Percentiles rank a stretch among this genome's conserved stretches.
Evolutionary conservation across 257 asterid genomes (phyloP).

Genomic region (Coffea eugenioides): DNA sequence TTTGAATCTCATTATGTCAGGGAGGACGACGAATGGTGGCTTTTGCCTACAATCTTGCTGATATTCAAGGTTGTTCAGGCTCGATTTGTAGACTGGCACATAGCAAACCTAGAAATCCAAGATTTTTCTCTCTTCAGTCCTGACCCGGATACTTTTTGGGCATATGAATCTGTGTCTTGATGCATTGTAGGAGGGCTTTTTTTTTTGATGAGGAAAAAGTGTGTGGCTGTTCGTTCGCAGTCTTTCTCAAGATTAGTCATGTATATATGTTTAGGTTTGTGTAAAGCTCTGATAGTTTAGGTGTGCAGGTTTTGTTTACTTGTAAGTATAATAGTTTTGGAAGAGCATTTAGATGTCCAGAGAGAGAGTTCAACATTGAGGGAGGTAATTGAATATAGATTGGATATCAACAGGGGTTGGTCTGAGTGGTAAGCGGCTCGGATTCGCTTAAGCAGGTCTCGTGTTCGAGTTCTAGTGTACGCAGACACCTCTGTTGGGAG

Average conservation of each 20-base stretch:
- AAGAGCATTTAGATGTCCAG: no score
- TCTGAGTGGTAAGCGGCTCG: no score
- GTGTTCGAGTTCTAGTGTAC: no score
- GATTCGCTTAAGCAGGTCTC: no score
- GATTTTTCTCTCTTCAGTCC: slow-evolving; percentile 85
- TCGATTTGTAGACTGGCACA: slow-evolving; percentile 86
- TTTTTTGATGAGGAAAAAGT: not conserved
- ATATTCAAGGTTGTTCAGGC: slow-evolving; percentile 75
- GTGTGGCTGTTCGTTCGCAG: not conserved
- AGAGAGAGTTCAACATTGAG: no score
- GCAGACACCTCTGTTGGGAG: no score
- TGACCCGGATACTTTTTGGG: slow-evolving; percentile 96
- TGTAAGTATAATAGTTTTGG: no score
- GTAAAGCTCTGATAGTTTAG: slow-evolving; percentile 37
- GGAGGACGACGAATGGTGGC: slow-evolving; percentile 93
- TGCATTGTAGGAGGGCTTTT: not conserved
- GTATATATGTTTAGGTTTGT: slow-evolving; percentile 38
- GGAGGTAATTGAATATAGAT: no score
- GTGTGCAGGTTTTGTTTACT: slow-evolving; percentile 42
- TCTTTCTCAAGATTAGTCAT: slow-evolving; percentile 12
- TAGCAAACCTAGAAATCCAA: slow-evolving; percentile 81
- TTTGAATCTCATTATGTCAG: slow-evolving; percentile 39
- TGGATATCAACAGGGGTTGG: no score
- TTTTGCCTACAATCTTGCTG: slow-evolving; percentile 75
- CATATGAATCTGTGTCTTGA: slow-evolving; percentile 73